Evolutionary conservation across 305 asterid genomes (phyloP).

Genomic region (Fraxinus baroniana): DNA sequence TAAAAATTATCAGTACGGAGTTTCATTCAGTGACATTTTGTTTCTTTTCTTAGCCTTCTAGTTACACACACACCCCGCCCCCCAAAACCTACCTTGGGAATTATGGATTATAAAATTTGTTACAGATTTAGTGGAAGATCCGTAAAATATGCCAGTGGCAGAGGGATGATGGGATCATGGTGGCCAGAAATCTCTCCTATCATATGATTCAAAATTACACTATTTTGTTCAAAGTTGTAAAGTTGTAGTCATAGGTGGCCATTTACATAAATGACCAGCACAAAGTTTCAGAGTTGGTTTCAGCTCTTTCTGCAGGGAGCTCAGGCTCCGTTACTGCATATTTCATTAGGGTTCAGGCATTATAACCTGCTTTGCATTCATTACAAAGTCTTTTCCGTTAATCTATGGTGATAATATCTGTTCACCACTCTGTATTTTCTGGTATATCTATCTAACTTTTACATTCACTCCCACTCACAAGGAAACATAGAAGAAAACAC

Average conservation of each 20-base stretch:
- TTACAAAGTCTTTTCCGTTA: background rate
- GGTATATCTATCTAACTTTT: background rate
- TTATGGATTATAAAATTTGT: background rate
- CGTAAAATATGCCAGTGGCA: background rate
- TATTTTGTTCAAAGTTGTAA: background rate
- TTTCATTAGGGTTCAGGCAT: background rate
- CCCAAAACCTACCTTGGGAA: background rate
- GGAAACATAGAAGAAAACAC: background rate
- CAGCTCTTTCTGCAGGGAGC: background rate
- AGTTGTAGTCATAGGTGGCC: background rate
- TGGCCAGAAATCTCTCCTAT: background rate
- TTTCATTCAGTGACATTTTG: background rate
- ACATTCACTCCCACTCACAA: background rate
- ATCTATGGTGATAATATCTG: background rate
- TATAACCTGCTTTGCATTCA: background rate
- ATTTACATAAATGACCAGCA: background rate
- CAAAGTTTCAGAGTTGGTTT: background rate
- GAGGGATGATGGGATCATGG: background rate
- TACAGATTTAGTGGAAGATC: background rate
- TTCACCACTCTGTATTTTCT: background rate
- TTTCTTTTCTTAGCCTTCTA: background rate
- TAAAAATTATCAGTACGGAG: background rate
- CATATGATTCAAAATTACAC: background rate
- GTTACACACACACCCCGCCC: background rate
- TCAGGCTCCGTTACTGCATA: background rate